Conservation (phyloP, 2,329 filamentous ascomycete genomes). For the Orbilia blumenaviensis region DNA sequence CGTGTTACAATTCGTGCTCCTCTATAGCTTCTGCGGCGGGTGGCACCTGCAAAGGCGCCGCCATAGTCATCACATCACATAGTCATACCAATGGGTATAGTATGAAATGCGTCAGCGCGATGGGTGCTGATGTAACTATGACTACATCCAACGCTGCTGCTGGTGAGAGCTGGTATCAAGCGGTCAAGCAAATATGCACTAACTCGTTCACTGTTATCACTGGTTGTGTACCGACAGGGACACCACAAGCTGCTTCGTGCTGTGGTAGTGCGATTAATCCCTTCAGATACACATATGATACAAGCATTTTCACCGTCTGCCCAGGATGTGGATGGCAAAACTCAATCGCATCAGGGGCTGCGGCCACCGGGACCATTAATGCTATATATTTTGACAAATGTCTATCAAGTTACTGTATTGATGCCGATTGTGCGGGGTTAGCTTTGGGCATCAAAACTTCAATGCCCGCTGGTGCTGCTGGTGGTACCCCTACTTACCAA, state of each 20-base stretch:
- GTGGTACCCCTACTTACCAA: background rate
- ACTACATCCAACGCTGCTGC: background rate
- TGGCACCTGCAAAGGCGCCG: background rate
- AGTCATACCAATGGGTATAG: background rate
- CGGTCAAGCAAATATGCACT: no score
- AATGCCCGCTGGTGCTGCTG: background rate
- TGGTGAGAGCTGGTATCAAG: no score
- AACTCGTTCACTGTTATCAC: no score
- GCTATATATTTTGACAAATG: background rate
- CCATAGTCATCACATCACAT: background rate
- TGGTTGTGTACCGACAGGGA: background rate
- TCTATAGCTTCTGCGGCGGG: background rate
- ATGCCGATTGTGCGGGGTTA: background rate
- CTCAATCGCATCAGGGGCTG: background rate
- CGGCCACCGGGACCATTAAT: background rate
- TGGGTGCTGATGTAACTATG: background rate
- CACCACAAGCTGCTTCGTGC: background rate
- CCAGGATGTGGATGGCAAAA: background rate
- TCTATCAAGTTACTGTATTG: background rate
- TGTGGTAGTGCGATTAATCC: background rate
- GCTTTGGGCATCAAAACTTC: background rate
- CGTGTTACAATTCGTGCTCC: no score
- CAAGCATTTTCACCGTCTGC: constrained; percentile 13
- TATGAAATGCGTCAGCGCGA: background rate
- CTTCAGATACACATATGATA: background rate